phyloP scores from a whole-genome alignment of 2,329 filamentous ascomycete species.

The Alternaria burnsii region DNA sequence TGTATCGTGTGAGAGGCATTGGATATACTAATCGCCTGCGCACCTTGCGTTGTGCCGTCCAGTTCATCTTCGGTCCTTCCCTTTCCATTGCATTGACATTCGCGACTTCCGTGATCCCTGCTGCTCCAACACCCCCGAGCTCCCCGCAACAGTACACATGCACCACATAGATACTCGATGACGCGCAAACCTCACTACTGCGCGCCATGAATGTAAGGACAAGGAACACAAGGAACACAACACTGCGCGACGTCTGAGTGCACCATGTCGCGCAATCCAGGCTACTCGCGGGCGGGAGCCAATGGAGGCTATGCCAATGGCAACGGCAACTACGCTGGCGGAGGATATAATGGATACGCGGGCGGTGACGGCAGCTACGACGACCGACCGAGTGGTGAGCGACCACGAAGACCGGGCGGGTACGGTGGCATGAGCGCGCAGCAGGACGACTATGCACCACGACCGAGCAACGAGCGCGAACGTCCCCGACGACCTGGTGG shows the following conservation, averaged over 20 bases:
- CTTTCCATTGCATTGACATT: neutral
- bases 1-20: neutral
- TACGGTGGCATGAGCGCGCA: conserved; percentile 38
- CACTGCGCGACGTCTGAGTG: conserved; percentile 15
- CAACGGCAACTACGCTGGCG: conserved; percentile 40
- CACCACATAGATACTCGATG: conserved; percentile 9
- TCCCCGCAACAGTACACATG: conserved; percentile 33
- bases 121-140: conserved; percentile 36
- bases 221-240: conserved; percentile 9
- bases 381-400: conserved; percentile 35
- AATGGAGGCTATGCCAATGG: conserved; percentile 52
- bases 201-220: conserved; percentile 26
- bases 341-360: conserved; percentile 34
- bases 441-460: conserved; percentile 25
- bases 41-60: neutral
- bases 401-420: conserved; percentile 44
- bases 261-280: conserved; percentile 50
- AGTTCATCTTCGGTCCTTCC: neutral
- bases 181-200: conserved; percentile 18
- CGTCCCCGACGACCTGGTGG: conserved; percentile 34
- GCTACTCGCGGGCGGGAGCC: conserved; percentile 41
- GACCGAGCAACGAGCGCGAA: conserved; percentile 29
- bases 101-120: conserved; percentile 23
- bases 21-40: neutral
- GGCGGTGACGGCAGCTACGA: conserved; percentile 25